Conservation (phyloP, 1,139 yeast species). For the Groenewaldozyma auringiensis region DNA sequence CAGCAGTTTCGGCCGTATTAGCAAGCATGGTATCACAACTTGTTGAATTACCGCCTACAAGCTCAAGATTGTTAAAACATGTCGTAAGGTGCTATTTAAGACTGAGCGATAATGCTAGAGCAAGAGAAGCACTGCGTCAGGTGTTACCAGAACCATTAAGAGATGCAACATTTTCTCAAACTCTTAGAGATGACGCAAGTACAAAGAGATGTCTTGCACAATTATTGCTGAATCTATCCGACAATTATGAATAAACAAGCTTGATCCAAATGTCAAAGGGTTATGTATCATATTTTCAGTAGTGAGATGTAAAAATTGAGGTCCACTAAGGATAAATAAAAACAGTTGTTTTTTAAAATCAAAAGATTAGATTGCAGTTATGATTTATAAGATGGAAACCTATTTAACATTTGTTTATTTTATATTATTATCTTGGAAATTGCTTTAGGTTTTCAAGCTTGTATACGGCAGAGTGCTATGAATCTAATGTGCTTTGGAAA, state of each 20-base stretch:
- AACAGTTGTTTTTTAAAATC: no score
- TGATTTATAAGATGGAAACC: no score
- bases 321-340: no score
- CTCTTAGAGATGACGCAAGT: conserved; percentile 78
- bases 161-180: conserved; percentile 80
- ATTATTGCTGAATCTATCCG: conserved; percentile 60
- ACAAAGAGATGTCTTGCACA: conserved; percentile 85
- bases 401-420: neutral
- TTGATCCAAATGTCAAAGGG: neutral
- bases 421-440: no score
- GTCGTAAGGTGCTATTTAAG: conserved; percentile 91
- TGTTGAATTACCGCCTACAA: conserved; percentile 54
- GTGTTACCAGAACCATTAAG: conserved; percentile 81
- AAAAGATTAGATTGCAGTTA: no score
- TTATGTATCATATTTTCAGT: no score
- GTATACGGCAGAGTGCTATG: no score
- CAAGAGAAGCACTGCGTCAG: conserved; percentile 77
- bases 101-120: conserved; percentile 82
- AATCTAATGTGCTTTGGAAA: no score
- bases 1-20: conserved; percentile 85
- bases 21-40: conserved; percentile 86
- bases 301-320: no score
- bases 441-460: no score
- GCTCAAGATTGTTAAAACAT: conserved; percentile 79
- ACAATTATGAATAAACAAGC: conserved; percentile 25